These are phyloP conservation scores for Inga laurina DNA, from an alignment of 306 rosid species.

Conservation along the genomic window DNA sequence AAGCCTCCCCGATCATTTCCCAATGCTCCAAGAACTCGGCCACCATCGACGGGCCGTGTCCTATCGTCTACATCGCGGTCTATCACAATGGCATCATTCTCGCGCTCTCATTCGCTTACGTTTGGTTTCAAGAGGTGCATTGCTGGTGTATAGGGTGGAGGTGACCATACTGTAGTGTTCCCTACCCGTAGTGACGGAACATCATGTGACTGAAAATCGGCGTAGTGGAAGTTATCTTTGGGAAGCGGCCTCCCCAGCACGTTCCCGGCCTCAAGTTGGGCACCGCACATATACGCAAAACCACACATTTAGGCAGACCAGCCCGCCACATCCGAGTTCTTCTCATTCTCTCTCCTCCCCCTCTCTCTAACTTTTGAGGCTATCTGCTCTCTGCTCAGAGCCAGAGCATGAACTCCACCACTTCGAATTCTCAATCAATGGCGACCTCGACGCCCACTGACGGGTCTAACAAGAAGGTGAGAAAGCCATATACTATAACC, in stretches of 20 bases:
- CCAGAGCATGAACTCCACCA: constrained; percentile 44
- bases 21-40: constrained; percentile 20
- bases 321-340: constrained; percentile 38
- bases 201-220: constrained; percentile 44
- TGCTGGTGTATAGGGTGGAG: background rate
- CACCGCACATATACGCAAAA: constrained; percentile 21
- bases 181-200: background rate
- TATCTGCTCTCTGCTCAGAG: background rate
- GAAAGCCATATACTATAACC: constrained; percentile 94
- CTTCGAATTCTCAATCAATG: constrained; percentile 48
- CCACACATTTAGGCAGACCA: constrained; percentile 14
- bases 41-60: background rate
- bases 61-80: constrained; percentile 1
- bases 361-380: background rate
- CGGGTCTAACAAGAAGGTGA: constrained; percentile 74
- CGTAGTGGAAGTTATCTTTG: constrained; percentile 24
- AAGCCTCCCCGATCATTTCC: constrained; percentile 16
- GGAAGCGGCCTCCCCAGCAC: constrained; percentile 27
- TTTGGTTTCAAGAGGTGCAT: background rate
- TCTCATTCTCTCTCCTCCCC: background rate
- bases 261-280: constrained; percentile 36
- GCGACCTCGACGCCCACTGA: constrained; percentile 46
- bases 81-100: background rate
- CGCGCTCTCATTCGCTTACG: background rate
- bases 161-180: background rate